These are phyloP conservation scores for Blastobotrys peoriensis DNA, from an alignment of 805 yeast genomes.

Conservation along the genomic window DNA sequence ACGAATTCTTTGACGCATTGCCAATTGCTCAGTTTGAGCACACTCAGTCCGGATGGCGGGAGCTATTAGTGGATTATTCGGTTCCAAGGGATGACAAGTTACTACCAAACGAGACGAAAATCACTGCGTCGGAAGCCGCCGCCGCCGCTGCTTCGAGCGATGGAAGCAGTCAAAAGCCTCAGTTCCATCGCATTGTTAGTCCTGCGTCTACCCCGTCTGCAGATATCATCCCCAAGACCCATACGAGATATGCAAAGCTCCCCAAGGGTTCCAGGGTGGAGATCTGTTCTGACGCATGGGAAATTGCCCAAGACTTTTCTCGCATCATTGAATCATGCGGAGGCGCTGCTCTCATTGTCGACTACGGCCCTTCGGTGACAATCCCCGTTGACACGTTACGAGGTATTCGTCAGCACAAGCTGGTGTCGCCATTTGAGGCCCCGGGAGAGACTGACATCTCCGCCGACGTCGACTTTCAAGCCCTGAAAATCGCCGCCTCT, in stretches of 20 bases:
- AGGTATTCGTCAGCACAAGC: constrained; percentile 64
- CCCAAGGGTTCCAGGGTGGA: constrained; percentile 59
- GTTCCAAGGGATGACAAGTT: constrained; percentile 18
- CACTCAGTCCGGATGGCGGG: constrained; percentile 72
- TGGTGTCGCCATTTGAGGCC: constrained; percentile 65
- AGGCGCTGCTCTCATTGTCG: constrained; percentile 71
- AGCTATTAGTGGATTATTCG: constrained; percentile 56
- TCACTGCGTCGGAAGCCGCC: not conserved
- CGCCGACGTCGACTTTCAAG: constrained; percentile 75
- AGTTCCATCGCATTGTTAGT: constrained; percentile 51
- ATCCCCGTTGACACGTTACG: constrained; percentile 69
- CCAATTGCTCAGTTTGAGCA: constrained; percentile 64
- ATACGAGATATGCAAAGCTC: constrained; percentile 45
- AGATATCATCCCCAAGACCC: constrained; percentile 43
- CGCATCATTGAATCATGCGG: constrained; percentile 34
- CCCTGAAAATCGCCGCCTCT: constrained; percentile 38
- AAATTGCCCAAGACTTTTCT: constrained; percentile 49
- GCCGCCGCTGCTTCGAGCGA: not conserved
- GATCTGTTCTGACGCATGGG: constrained; percentile 67
- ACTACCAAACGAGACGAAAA: constrained; percentile 23
- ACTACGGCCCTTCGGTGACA: constrained; percentile 60
- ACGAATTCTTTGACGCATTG: constrained; percentile 82
- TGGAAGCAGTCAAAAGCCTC: constrained; percentile 4
- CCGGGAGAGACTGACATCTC: constrained; percentile 82
- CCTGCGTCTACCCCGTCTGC: constrained; percentile 60